These are phyloP conservation scores for Antitrichia curtipendula DNA, from an alignment of 225 moss, liverwort and hornwort species.

Conservation along the genomic window DNA sequence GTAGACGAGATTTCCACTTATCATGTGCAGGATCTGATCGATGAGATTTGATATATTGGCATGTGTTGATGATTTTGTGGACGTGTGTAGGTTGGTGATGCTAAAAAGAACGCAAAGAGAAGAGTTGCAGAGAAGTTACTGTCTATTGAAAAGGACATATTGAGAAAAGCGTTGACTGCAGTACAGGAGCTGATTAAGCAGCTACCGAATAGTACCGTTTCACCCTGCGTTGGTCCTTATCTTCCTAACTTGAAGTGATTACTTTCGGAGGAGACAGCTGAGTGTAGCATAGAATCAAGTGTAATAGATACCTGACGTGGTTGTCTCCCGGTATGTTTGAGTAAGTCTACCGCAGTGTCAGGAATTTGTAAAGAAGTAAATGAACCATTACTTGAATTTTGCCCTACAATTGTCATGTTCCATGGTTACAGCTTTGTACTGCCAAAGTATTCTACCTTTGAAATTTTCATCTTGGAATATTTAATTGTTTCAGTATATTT, in stretches of 20 bases:
- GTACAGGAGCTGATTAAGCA: conserved; percentile 61
- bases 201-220: conserved; percentile 49
- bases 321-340: neutral
- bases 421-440: neutral
- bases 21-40: neutral
- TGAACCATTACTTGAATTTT: neutral
- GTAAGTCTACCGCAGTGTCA: conserved; percentile 3
- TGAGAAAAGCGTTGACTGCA: conserved; percentile 52
- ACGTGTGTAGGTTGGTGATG: conserved; percentile 65
- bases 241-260: conserved; percentile 61
- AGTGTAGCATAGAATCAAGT: conserved; percentile 18
- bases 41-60: neutral
- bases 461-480: neutral
- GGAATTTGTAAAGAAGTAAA: conserved; percentile 22
- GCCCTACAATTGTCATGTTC: neutral
- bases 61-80: neutral
- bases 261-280: neutral
- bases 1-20: neutral
- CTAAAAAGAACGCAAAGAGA: conserved; percentile 71
- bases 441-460: neutral
- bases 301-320: conserved; percentile 1
- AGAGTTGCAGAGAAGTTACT: conserved; percentile 79
- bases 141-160: conserved; percentile 74
- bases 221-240: conserved; percentile 66
- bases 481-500: neutral